These are phyloP conservation scores for Eutrema salsugineum DNA, from an alignment of 441 rosid species.

Conservation along the genomic window DNA sequence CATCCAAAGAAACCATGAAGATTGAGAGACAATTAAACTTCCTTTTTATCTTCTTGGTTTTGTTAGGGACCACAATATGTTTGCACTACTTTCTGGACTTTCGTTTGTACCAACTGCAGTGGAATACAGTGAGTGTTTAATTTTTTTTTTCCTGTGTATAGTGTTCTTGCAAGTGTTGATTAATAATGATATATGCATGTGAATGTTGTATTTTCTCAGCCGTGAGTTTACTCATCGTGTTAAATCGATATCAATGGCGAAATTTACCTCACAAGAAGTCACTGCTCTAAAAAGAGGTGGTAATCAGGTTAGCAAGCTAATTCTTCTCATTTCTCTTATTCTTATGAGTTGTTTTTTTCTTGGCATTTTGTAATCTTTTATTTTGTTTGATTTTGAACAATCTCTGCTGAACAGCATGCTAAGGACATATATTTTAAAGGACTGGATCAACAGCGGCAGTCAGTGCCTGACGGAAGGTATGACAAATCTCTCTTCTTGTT, in stretches of 20 bases:
- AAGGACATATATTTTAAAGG: constrained; percentile 86
- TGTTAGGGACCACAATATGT: constrained; percentile 98
- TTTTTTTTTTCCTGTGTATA: not conserved
- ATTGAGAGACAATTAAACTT: not conserved
- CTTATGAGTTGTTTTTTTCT: not conserved
- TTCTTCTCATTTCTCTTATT: not conserved
- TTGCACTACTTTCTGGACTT: constrained; percentile 94
- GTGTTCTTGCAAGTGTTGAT: not conserved
- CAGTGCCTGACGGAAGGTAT: constrained; percentile 86
- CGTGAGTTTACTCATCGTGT: constrained; percentile 98
- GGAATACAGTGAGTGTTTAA: constrained; percentile 83
- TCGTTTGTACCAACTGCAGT: constrained; percentile 94
- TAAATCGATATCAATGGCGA: constrained; percentile 94
- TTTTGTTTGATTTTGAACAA: constrained; percentile 6
- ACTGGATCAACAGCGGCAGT: constrained; percentile 76
- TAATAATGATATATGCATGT: constrained; percentile 5
- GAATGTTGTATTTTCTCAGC: constrained; percentile 36
- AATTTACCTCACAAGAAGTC: constrained; percentile 90
- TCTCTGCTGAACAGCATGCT: constrained; percentile 53
- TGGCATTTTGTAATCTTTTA: not conserved
- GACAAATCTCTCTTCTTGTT: not conserved
- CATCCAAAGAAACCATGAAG: not conserved
- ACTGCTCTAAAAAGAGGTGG: constrained; percentile 82
- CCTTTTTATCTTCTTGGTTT: not conserved
- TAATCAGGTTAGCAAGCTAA: constrained; percentile 60